These are phyloP conservation scores for Graphium sp. DNA, from an alignment of 2,329 filamentous ascomycete species.

Conservation along the genomic window DNA sequence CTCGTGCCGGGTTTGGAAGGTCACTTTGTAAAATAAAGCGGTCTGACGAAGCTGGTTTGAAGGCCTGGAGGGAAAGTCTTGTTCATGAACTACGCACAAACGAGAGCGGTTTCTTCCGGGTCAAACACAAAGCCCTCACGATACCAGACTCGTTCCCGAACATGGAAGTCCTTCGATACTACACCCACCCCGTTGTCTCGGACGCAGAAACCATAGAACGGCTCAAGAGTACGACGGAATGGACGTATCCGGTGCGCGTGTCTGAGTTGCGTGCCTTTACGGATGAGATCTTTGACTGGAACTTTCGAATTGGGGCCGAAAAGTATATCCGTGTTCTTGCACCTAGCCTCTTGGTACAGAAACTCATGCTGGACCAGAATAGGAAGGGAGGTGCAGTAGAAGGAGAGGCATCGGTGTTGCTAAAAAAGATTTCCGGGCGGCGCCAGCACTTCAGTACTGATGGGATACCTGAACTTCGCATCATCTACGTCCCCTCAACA, in stretches of 20 bases:
- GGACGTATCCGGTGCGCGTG: conserved; percentile 49
- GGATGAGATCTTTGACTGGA: conserved; percentile 75
- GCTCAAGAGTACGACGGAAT: conserved; percentile 35
- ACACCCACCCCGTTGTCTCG: conserved; percentile 76
- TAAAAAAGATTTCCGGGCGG: conserved; percentile 50
- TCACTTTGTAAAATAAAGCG: conserved; percentile 50
- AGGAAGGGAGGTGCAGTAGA: conserved; percentile 8
- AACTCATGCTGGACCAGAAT: conserved; percentile 17
- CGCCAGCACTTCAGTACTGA: conserved; percentile 62
- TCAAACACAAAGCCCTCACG: conserved; percentile 53
- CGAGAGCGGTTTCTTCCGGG: conserved; percentile 63
- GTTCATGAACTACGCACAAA: conserved; percentile 69
- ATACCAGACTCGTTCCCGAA: conserved; percentile 76
- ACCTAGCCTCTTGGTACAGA: conserved; percentile 54
- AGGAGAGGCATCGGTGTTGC: conserved; percentile 30
- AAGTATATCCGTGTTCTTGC: conserved; percentile 74
- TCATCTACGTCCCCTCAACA: conserved; percentile 60
- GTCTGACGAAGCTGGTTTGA: conserved; percentile 40
- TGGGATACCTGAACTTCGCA: conserved; percentile 55
- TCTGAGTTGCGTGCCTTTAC: conserved; percentile 55
- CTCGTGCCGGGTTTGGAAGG: conserved; percentile 69
- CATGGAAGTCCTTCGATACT: conserved; percentile 63
- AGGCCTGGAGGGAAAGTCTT: conserved; percentile 55
- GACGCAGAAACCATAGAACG: conserved; percentile 34
- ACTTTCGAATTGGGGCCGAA: conserved; percentile 56